Percentiles rank a stretch among this genome's conserved stretches.
Conservation (phyloP, 1,284 basidiomycete species). For the Somion occarium region DNA sequence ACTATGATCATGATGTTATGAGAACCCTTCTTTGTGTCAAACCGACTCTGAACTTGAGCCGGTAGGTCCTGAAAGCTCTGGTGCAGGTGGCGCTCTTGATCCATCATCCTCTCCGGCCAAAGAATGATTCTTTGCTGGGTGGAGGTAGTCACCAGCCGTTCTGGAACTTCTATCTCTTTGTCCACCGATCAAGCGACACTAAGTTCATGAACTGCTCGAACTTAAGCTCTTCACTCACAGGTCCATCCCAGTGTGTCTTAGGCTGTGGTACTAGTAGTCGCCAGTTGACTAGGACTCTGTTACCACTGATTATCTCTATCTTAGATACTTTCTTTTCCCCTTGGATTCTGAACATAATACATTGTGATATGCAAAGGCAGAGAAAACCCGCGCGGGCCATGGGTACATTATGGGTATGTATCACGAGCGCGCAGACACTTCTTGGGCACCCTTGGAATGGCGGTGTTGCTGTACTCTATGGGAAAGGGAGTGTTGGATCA, state of each 20-base stretch:
- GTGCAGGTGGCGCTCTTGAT: constrained; percentile 58
- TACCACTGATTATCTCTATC: constrained; percentile 42
- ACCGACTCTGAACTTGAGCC: constrained; percentile 73
- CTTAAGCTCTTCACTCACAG: constrained; percentile 53
- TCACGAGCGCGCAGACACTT: too few species aligned
- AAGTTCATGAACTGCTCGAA: constrained; percentile 53
- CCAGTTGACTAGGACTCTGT: constrained; percentile 42
- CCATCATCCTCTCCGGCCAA: constrained; percentile 45
- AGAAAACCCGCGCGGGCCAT: constrained; percentile 11
- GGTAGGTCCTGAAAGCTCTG: constrained; percentile 65
- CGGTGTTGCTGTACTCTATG: too few species aligned
- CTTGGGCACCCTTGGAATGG: too few species aligned
- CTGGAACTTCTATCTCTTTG: too few species aligned
- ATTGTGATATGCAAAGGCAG: constrained; percentile 24
- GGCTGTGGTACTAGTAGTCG: constrained; percentile 65
- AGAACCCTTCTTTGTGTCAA: too few species aligned
- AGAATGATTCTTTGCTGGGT: too few species aligned
- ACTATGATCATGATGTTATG: too few species aligned
- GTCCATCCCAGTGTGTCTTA: constrained; percentile 66
- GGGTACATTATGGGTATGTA: constrained; percentile 41
- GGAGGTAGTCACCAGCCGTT: too few species aligned
- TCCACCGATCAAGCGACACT: too few species aligned
- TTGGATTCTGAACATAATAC: constrained; percentile 21
- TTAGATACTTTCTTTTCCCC: constrained; percentile 45
- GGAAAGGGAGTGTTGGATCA: too few species aligned